Conservation (phyloP, 2,329 filamentous ascomycete genomes). For the Diplodia sapinea region DNA sequence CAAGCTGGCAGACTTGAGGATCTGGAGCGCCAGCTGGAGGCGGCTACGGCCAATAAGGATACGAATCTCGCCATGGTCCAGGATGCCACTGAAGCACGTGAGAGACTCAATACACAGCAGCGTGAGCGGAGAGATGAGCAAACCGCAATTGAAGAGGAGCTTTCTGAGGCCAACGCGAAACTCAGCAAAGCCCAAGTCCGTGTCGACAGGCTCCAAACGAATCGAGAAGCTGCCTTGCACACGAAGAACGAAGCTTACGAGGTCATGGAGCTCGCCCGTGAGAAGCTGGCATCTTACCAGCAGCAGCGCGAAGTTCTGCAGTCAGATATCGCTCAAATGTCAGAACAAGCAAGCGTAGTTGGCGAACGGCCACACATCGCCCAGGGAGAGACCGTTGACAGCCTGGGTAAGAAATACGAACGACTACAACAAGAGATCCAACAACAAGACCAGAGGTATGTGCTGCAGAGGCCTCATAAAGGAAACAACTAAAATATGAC, state of each 20-base stretch:
- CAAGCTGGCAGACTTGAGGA: conserved; percentile 63
- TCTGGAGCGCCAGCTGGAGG: conserved; percentile 58
- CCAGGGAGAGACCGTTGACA: conserved; percentile 41
- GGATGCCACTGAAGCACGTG: conserved; percentile 56
- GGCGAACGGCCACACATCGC: conserved; percentile 42
- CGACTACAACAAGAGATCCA: conserved; percentile 41
- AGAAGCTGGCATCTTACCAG: conserved; percentile 40
- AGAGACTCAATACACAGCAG: conserved; percentile 49
- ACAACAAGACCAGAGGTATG: conserved; percentile 38
- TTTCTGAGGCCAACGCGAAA: conserved; percentile 35
- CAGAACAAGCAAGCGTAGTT: conserved; percentile 34
- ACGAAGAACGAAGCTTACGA: conserved; percentile 52
- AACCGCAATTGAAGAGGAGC: conserved; percentile 38
- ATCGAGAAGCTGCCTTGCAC: conserved; percentile 46
- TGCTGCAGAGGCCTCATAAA: background rate
- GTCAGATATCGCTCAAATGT: conserved; percentile 37
- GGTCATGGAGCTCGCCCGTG: conserved; percentile 43
- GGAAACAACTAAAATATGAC: conserved; percentile 2
- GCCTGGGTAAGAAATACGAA: conserved; percentile 42
- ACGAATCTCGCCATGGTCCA: conserved; percentile 50
- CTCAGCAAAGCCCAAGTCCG: conserved; percentile 42
- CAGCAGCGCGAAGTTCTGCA: conserved; percentile 40
- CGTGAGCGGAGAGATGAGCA: conserved; percentile 41
- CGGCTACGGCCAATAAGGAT: conserved; percentile 56
- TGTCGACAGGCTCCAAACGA: conserved; percentile 40